A percentile compares a stretch with the other conserved stretches of the same genome.
phyloP scores from a whole-genome alignment of 169 alveolate genomes.

The Blepharisma undulans region DNA sequence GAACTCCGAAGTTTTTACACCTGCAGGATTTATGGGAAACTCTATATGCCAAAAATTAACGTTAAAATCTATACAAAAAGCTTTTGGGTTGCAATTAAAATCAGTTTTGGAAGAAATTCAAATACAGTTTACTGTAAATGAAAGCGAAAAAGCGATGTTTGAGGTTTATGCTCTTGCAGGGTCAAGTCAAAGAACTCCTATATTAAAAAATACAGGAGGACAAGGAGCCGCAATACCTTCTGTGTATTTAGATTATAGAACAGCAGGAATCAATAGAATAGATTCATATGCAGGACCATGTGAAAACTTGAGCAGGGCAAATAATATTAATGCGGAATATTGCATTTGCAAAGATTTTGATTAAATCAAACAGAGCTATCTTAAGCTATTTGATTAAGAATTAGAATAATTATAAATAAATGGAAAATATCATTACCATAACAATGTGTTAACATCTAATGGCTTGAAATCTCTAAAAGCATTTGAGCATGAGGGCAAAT shows the following conservation, averaged over 20 bases:
- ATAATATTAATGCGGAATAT: background rate
- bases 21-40: background rate
- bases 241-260: background rate
- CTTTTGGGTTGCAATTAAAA: constrained; percentile 14
- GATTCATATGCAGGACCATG: constrained; percentile 31
- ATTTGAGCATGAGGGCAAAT: background rate
- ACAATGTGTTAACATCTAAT: background rate
- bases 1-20: background rate
- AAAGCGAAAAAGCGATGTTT: background rate
- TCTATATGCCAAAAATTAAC: background rate
- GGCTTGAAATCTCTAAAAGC: constrained; percentile 2
- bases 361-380: background rate
- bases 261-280: background rate
- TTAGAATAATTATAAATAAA: background rate
- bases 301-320: background rate
- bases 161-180: constrained; percentile 17
- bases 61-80: background rate
- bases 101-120: background rate
- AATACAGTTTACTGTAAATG: constrained; percentile 9
- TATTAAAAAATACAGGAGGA: background rate
- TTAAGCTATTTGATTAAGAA: background rate
- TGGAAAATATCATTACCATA: background rate
- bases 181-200: background rate
- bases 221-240: background rate
- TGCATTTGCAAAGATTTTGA: constrained; percentile 16